These are phyloP conservation scores for Cystobasidium sp. DNA, from an alignment of 1,284 basidiomycete genomes.

Conservation along the genomic window DNA sequence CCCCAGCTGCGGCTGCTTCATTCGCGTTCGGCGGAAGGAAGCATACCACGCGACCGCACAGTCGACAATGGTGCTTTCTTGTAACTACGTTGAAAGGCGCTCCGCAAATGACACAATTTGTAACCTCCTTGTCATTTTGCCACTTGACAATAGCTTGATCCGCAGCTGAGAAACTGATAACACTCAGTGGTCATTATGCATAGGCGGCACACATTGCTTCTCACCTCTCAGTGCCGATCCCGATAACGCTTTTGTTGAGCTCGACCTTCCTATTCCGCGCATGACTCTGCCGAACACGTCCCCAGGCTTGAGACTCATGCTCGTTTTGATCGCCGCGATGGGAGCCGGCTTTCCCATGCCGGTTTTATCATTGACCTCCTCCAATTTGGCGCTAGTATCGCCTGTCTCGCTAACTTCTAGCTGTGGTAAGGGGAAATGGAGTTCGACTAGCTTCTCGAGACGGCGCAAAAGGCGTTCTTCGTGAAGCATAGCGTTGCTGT, in stretches of 20 bases:
- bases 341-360: not conserved
- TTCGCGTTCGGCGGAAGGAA: slow-evolving; percentile 73
- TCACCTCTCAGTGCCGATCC: slow-evolving; percentile 6
- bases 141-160: slow-evolving; percentile 95
- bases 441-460: slow-evolving; percentile 43
- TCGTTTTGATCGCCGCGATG: not conserved
- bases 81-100: slow-evolving; percentile 86
- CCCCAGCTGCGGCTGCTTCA: not conserved
- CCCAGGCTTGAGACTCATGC: slow-evolving; percentile 14
- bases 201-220: not conserved
- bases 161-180: slow-evolving; percentile 55
- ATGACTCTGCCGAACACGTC: slow-evolving; percentile 37
- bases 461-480: slow-evolving; percentile 39
- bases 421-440: slow-evolving; percentile 24
- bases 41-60: slow-evolving; percentile 91
- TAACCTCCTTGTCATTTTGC: slow-evolving; percentile 79
- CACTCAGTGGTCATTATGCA: not conserved
- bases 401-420: not conserved
- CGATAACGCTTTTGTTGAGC: not conserved
- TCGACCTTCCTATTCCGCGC: slow-evolving; percentile 15
- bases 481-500: slow-evolving; percentile 19
- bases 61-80: slow-evolving; percentile 93
- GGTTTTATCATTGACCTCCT: not conserved
- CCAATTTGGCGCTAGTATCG: not conserved
- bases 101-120: slow-evolving; percentile 84